phyloP scores from a whole-genome alignment of 2,329 filamentous ascomycete species.

The Sphaerulina musiva region DNA sequence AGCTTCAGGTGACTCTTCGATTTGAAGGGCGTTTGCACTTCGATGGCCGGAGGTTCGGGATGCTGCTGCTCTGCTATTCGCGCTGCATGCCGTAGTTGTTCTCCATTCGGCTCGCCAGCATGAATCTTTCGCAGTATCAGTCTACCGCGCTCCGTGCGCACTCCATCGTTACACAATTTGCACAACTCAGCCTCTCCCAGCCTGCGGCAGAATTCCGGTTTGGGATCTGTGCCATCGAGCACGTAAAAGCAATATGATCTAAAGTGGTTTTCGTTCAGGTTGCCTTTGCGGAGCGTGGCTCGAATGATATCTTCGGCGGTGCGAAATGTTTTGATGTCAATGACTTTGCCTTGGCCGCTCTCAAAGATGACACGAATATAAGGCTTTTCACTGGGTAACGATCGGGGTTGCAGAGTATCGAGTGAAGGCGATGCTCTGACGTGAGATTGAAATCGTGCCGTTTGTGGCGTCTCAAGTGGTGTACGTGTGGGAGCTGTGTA shows the following conservation, averaged over 20 bases:
- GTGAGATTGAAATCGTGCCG: slow-evolving; percentile 60
- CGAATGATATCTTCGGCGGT: slow-evolving; percentile 90
- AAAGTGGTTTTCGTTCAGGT: slow-evolving; percentile 81
- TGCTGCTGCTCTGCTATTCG: slow-evolving; percentile 80
- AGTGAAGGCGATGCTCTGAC: slow-evolving; percentile 75
- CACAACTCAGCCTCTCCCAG: slow-evolving; percentile 82
- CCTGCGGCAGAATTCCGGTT: slow-evolving; percentile 71
- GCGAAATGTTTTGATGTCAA: slow-evolving; percentile 86
- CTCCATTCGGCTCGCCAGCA: slow-evolving; percentile 76
- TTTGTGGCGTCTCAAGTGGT: slow-evolving; percentile 56
- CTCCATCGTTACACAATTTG: slow-evolving; percentile 81
- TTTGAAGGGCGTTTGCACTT: slow-evolving; percentile 55
- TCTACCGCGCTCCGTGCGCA: slow-evolving; percentile 77
- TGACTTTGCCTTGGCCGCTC: slow-evolving; percentile 82
- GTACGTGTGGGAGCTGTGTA: slow-evolving; percentile 40
- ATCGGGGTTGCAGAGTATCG: slow-evolving; percentile 62
- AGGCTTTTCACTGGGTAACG: slow-evolving; percentile 73
- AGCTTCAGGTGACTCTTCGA: slow-evolving; percentile 80
- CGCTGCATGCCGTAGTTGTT: slow-evolving; percentile 80
- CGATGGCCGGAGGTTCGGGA: slow-evolving; percentile 48
- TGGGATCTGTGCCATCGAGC: slow-evolving; percentile 74
- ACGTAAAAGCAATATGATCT: slow-evolving; percentile 97
- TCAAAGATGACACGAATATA: slow-evolving; percentile 91
- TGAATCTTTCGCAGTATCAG: slow-evolving; percentile 91
- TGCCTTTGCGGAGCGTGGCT: slow-evolving; percentile 80